Evolutionary conservation across 768 basidiomycete genomes (phyloP).

Genomic region (Phylloporus arenicola): DNA sequence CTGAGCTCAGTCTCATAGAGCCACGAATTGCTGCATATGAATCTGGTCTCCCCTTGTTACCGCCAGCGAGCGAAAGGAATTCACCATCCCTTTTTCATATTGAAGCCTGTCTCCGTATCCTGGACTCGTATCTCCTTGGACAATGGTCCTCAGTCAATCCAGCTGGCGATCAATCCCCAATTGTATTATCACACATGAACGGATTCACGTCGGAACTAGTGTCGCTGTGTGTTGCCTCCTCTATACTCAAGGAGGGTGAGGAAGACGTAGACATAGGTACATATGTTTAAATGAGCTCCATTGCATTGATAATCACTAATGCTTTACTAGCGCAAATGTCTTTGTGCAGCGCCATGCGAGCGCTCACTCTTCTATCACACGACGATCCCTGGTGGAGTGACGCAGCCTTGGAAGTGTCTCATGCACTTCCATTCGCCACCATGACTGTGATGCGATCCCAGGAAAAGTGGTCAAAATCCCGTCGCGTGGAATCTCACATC

Average conservation of each 20-base stretch:
- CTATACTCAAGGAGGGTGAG: constrained; percentile 27
- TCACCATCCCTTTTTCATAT: constrained; percentile 41
- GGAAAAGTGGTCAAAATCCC: constrained; percentile 16
- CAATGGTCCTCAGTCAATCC: constrained; percentile 39
- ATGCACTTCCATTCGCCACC: constrained; percentile 43
- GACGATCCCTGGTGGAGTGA: constrained; percentile 51
- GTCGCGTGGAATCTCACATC: constrained; percentile 1
- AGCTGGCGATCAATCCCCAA: constrained; percentile 12
- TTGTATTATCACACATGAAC: constrained; percentile 8
- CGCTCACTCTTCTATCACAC: constrained; percentile 70
- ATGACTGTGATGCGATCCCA: constrained; percentile 43
- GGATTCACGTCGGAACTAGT: constrained; percentile 44
- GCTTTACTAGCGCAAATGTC: constrained; percentile 38
- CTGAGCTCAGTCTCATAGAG: constrained; percentile 38
- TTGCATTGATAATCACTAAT: background rate
- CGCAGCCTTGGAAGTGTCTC: constrained; percentile 43
- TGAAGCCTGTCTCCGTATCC: constrained; percentile 50
- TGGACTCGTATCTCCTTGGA: constrained; percentile 60
- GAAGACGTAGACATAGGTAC: constrained; percentile 17
- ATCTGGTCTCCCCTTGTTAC: constrained; percentile 38
- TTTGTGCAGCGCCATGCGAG: constrained; percentile 53
- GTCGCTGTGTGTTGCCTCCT: constrained; percentile 46
- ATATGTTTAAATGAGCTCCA: background rate
- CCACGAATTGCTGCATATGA: constrained; percentile 36
- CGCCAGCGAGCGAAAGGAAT: constrained; percentile 19